Base-by-base conservation (phyloP, 257 asterid species). In the Handroanthus guayacan region DNA sequence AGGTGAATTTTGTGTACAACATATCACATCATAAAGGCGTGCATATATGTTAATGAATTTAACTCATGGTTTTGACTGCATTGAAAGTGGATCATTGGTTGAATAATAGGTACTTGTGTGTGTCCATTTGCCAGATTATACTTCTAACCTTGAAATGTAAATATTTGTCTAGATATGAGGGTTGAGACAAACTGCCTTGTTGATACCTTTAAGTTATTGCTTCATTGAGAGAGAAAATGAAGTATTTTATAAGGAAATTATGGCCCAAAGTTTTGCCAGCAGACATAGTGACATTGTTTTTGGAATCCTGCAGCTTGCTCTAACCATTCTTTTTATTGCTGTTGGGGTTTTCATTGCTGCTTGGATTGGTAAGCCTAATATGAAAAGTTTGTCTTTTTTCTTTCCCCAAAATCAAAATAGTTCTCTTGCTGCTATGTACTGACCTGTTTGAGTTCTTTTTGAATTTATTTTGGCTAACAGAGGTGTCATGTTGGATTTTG, bases 401-500 rank as follows among this genome's bases (percentile, higher is more conserved):
- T 64, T 52, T 79, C 65, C 75, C 44, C 57, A 14, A 47, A 17
- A 72, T 8, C 20, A 73, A n/a, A 60, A 7, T 76, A 75, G 66
- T 44, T 47, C 67, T 12, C 64, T 34, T 75, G 78, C 70, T 51
- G 73, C 45, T 17, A 47, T 17, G 8, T 41, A 43, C 52, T 80
- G 76, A 82, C 84, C 39, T n/a, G 64, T 66, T 72, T 18, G 25
- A 54, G 41, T 7, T 56, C 31, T 34, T 57, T 39, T 25, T 44
- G 8, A 31, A 66, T 69, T 4, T 82, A 63, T 81, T 79, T 76
- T 79, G 44, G 72, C 52, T 67, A 70, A 83, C 87, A 95, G 99
- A 95, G 97, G 99, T 95, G 50, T 95, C 98, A 0, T 93, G 99
- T 76, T 95, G 98, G 99, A 95, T 95, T 78, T 91, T 95, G 75